Evolutionary conservation across 164 flowering plant genomes (phyloP).

Genomic region (Nelumbo lutea): DNA sequence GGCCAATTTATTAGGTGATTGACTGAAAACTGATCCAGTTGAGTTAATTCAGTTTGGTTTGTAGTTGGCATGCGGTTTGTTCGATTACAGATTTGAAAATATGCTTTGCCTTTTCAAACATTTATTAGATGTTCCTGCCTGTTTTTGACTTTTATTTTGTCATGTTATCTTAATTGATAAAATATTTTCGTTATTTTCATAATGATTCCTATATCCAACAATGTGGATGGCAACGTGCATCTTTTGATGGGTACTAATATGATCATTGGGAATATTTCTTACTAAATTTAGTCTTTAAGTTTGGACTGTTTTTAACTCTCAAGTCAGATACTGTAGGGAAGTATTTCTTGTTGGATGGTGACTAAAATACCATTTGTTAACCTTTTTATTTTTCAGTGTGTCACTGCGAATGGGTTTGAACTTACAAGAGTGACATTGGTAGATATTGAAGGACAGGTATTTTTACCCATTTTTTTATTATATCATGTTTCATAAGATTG

Average conservation of each 20-base stretch:
- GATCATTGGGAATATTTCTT: background rate
- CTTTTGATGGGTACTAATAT: background rate
- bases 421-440: conserved; percentile 85
- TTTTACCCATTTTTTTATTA: background rate
- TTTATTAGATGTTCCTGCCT: too few relatives aligned
- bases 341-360: conserved; percentile 3
- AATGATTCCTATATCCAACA: too few relatives aligned
- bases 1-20: too few relatives aligned
- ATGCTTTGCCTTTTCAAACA: too few relatives aligned
- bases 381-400: conserved; percentile 45
- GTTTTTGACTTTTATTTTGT: too few relatives aligned
- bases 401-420: conserved; percentile 82
- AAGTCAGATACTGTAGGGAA: background rate
- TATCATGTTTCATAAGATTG: background rate
- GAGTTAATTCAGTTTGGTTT: too few relatives aligned
- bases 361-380: background rate
- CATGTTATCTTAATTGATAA: too few relatives aligned
- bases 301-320: background rate
- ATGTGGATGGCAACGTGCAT: too few relatives aligned
- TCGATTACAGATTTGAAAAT: too few relatives aligned
- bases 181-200: too few relatives aligned
- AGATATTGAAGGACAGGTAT: conserved; percentile 73
- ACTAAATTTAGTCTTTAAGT: background rate
- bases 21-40: too few relatives aligned
- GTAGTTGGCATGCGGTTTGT: too few relatives aligned